Evolutionary conservation across 805 yeast species (phyloP).

Genomic region (Millerago galiae): DNA sequence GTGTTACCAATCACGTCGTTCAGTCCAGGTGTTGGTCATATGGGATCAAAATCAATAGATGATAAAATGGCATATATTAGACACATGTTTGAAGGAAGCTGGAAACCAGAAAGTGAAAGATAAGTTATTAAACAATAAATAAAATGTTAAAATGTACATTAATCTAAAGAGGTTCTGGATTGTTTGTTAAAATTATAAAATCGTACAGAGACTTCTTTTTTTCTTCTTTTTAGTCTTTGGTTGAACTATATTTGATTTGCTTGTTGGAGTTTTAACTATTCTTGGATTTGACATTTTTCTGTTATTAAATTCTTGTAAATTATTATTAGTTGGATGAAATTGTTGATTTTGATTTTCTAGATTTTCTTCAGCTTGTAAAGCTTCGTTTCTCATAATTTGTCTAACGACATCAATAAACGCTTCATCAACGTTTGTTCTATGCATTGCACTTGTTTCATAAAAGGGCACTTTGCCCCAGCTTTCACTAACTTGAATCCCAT

Average conservation of each 20-base stretch:
- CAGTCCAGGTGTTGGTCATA: constrained; percentile 63
- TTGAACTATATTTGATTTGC: too few species aligned
- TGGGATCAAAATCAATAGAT: constrained; percentile 44
- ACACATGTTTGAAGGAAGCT: constrained; percentile 59
- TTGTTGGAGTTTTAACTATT: background rate
- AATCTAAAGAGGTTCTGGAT: background rate
- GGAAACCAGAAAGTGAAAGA: constrained; percentile 38
- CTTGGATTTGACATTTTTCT: background rate
- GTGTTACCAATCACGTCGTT: constrained; percentile 67
- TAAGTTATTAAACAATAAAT: background rate
- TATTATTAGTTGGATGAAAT: background rate
- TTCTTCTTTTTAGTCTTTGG: constrained; percentile 17
- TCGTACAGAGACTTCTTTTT: constrained; percentile 23
- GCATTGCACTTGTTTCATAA: constrained; percentile 91
- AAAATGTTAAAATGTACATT: background rate
- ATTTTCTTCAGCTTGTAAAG: constrained; percentile 3
- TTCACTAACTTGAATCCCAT: constrained; percentile 77
- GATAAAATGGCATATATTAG: constrained; percentile 51
- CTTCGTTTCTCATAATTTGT: constrained; percentile 77
- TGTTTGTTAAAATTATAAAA: constrained; percentile 10
- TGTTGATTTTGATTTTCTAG: too few species aligned
- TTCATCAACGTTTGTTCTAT: constrained; percentile 82
- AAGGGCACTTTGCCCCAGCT: constrained; percentile 86
- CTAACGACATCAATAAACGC: constrained; percentile 85
- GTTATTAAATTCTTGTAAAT: background rate